Evolutionary conservation across 306 rosid genomes (phyloP).

Genomic region (Rosa multiflora): DNA sequence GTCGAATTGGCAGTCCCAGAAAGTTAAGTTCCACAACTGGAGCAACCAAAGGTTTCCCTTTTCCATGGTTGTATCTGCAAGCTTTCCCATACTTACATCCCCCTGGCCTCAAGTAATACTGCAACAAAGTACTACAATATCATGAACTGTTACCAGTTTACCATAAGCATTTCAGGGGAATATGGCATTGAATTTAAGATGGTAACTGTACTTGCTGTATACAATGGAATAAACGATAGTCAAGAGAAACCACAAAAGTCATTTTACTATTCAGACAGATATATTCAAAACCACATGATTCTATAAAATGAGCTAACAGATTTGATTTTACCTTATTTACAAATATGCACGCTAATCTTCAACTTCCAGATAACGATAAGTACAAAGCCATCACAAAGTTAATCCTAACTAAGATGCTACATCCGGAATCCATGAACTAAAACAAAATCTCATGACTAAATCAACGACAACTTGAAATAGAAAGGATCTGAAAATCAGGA

Average conservation of each 20-base stretch:
- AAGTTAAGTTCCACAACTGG: constrained; percentile 64
- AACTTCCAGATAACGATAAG: not conserved
- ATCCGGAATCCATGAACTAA: not conserved
- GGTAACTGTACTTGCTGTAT: constrained; percentile 3
- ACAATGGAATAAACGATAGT: not conserved
- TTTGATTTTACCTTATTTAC: not conserved
- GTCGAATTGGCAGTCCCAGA: constrained; percentile 89
- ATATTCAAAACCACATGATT: not conserved
- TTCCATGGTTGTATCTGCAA: constrained; percentile 79
- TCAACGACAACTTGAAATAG: not conserved
- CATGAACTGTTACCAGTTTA: constrained; percentile 24
- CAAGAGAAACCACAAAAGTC: not conserved
- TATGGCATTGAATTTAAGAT: constrained; percentile 9
- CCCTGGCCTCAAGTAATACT: constrained; percentile 82
- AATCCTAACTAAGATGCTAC: not conserved
- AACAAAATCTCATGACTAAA: not conserved
- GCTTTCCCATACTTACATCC: constrained; percentile 86
- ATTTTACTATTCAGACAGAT: not conserved
- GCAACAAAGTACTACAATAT: constrained; percentile 32
- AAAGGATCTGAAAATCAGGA: constrained; percentile 25
- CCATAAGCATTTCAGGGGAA: constrained; percentile 14
- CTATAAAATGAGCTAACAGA: not conserved
- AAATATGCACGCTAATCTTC: not conserved
- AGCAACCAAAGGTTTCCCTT: constrained; percentile 34
- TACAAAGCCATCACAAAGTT: not conserved